Evolutionary conservation across 78 protist species (phyloP), one percentile per base, ranked within the genome.

Genomic region (Speleostelium caveatum): DNA sequence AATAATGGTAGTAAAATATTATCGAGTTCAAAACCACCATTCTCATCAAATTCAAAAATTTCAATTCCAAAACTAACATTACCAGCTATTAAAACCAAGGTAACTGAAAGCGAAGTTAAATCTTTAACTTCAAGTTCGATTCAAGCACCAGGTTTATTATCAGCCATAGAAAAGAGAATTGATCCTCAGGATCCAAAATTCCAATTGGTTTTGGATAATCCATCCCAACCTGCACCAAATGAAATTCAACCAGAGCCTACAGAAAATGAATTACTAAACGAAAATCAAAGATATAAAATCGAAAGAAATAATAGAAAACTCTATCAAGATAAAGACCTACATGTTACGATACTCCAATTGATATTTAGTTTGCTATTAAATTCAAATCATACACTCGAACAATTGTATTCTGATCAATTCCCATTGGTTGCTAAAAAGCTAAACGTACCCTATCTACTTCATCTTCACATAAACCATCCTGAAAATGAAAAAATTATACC

Each of bases 391-490:
- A 87, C 95, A 1, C 60, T 95, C 3, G 97, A 95, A 33, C 95
- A 77, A 30, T 26, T 41, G 24, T 93, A 93, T 41, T 69, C 86
- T 1, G 94, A 93, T 69, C 91, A 86, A 41, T 93, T 59, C n/a
- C 95, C 97, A 51, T 26, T 93, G 0, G 78, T 85, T 22, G 86
- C 86, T 2, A 60, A 76, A 38, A 83, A 88, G 41, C 51, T 86
- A 10, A 95, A 95, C 59, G 87, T 90, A 36, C 94, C 96, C 17
- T 93, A 61, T 68, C 42, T 93, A 21, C 65, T 95, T 17, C 79
- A 87, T 17, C 14, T 65, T 3, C 97, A 89, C 60, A 79, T 93
- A 26, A 83, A 85, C 42, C 94, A 95, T 63, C 69, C 26, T 14
- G 71, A 60, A 5, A 93, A 91, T 55, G 95, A 65, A 19, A 33